A percentile compares a stretch with the other conserved stretches of the same genome.
Evolutionary conservation across 257 asterid species (phyloP).

Genomic region (Knoxia roxburghii): DNA sequence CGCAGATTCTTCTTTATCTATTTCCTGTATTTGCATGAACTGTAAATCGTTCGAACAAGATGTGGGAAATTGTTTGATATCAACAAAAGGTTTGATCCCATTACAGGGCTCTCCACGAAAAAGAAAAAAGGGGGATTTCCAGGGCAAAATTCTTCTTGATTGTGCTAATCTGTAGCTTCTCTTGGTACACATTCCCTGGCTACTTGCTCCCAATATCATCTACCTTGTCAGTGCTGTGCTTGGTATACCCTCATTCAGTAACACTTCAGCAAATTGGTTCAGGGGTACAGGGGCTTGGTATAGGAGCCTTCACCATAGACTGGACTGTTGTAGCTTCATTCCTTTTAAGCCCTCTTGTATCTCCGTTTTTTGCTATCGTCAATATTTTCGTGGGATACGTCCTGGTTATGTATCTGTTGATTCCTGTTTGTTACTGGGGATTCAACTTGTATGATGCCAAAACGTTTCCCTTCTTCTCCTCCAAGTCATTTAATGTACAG

Average conservation of each 20-base stretch:
- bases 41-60: background rate
- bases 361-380: slow-evolving; percentile 63
- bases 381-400: slow-evolving; percentile 50
- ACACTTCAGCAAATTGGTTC: slow-evolving; percentile 63
- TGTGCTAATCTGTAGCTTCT: slow-evolving; percentile 49
- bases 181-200: slow-evolving; percentile 53
- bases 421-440: slow-evolving; percentile 61
- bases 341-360: slow-evolving; percentile 51
- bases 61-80: background rate
- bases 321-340: slow-evolving; percentile 55
- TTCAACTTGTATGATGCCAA: slow-evolving; percentile 47
- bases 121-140: slow-evolving; percentile 31
- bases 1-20: too few relatives aligned
- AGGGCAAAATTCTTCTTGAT: slow-evolving; percentile 55
- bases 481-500: slow-evolving; percentile 19
- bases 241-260: slow-evolving; percentile 42
- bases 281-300: slow-evolving; percentile 61
- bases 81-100: background rate
- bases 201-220: slow-evolving; percentile 40
- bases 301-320: slow-evolving; percentile 52
- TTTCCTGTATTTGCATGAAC: too few relatives aligned
- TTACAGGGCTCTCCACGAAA: slow-evolving; percentile 73
- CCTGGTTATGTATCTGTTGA: slow-evolving; percentile 27
- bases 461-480: slow-evolving; percentile 54
- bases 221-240: slow-evolving; percentile 46